Evolutionary conservation across 345 rosid species (phyloP).

Genomic region (Cardamine chenopodiifolia): DNA sequence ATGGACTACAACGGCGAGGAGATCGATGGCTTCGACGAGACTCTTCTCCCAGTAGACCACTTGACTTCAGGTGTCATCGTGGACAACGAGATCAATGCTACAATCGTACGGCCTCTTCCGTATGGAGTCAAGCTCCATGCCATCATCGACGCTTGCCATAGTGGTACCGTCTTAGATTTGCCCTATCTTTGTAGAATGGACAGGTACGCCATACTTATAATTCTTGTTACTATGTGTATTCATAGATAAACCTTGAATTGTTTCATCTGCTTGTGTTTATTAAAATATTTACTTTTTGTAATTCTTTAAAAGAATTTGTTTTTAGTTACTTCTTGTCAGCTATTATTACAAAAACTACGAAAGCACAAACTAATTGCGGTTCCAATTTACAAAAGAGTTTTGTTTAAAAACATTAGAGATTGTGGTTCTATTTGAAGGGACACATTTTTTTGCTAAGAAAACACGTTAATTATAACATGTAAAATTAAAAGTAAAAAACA

Average conservation of each 20-base stretch:
- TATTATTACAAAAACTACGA: no score
- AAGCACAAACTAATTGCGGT: neutral
- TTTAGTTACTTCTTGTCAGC: no score
- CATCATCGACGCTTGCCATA: slow-evolving; percentile 85
- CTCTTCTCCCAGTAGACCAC: slow-evolving; percentile 79
- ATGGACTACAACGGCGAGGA: slow-evolving; percentile 65
- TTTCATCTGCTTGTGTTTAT: neutral
- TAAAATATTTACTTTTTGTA: neutral
- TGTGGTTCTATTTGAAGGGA: neutral
- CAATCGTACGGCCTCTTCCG: slow-evolving; percentile 81
- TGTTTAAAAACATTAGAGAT: neutral
- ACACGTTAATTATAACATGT: neutral
- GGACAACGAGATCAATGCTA: slow-evolving; percentile 84
- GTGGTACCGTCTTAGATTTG: slow-evolving; percentile 85
- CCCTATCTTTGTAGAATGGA: slow-evolving; percentile 88
- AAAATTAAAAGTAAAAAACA: neutral
- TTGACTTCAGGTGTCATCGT: slow-evolving; percentile 74
- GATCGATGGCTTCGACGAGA: slow-evolving; percentile 85
- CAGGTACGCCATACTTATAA: slow-evolving; percentile 45
- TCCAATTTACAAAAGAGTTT: neutral
- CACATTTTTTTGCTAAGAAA: neutral
- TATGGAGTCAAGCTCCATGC: slow-evolving; percentile 89
- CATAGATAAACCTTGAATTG: no score
- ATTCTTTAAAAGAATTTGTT: no score
- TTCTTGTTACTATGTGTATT: neutral